Conservation (phyloP, 2,329 filamentous ascomycete species). For the Tolypocladium sp. region DNA sequence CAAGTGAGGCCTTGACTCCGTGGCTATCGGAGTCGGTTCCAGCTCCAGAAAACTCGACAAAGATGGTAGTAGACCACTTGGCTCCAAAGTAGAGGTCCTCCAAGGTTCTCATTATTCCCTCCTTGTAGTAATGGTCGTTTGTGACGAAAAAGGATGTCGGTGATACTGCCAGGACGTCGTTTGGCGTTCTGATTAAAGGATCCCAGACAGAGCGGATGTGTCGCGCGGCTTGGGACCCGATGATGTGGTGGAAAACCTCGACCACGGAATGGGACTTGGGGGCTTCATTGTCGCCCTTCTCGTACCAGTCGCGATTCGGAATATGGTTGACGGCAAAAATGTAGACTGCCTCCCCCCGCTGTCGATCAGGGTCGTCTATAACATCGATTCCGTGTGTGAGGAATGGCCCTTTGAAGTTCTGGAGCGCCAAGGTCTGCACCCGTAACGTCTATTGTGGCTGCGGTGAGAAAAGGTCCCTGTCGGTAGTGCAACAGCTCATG, state of each 20-base stretch:
- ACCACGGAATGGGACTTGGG: slow-evolving; percentile 40
- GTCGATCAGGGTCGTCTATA: slow-evolving; percentile 33
- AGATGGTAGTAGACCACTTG: slow-evolving; percentile 40
- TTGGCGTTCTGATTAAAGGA: slow-evolving; percentile 45
- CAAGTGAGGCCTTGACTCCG: slow-evolving; percentile 32
- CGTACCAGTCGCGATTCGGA: slow-evolving; percentile 33
- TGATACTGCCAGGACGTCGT: slow-evolving; percentile 43
- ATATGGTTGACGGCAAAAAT: slow-evolving; percentile 53
- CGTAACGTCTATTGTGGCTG: slow-evolving; percentile 7
- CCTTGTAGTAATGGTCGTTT: slow-evolving; percentile 47
- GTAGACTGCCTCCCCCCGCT: slow-evolving; percentile 35
- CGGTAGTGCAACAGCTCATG: slow-evolving; percentile 27
- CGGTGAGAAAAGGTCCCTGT: background rate
- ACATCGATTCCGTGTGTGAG: slow-evolving; percentile 53
- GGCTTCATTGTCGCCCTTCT: slow-evolving; percentile 11
- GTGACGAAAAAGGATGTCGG: slow-evolving; percentile 45
- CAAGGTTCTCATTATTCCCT: slow-evolving; percentile 33
- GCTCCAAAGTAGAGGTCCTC: slow-evolving; percentile 34
- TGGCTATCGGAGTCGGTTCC: slow-evolving; percentile 12
- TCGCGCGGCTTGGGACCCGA: slow-evolving; percentile 28
- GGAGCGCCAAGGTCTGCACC: slow-evolving; percentile 34
- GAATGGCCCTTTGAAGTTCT: slow-evolving; percentile 43
- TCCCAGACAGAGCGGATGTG: slow-evolving; percentile 46
- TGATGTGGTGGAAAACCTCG: slow-evolving; percentile 46
- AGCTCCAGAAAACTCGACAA: slow-evolving; percentile 26